Evolutionary conservation across 2,329 filamentous ascomycete genomes (phyloP).

Genomic region (Colletotrichum sp.): DNA sequence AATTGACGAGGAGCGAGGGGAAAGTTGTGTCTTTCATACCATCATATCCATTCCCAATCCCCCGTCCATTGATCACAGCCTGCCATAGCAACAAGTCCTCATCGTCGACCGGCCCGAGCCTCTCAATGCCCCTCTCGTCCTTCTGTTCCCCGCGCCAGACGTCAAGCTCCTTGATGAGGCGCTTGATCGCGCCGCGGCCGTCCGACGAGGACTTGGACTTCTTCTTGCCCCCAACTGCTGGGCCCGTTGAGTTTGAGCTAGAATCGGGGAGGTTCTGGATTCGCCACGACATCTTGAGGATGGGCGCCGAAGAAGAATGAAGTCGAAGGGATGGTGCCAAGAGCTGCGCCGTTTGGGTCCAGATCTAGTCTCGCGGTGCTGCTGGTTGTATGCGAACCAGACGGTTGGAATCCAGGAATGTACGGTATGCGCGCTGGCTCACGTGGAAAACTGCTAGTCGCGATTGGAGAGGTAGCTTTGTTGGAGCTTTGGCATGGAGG

Average conservation of each 20-base stretch:
- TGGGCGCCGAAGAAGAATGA: neutral
- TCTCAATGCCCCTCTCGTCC: slow-evolving; percentile 60
- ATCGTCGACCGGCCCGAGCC: slow-evolving; percentile 59
- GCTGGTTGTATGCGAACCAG: neutral
- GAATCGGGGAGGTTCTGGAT: slow-evolving; percentile 22
- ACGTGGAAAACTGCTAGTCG: neutral
- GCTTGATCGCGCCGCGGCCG: slow-evolving; percentile 51
- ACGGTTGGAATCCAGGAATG: neutral
- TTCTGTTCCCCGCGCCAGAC: slow-evolving; percentile 54
- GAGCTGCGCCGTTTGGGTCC: neutral
- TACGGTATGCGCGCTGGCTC: neutral
- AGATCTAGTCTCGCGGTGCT: neutral
- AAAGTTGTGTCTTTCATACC: slow-evolving; percentile 39
- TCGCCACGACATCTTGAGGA: slow-evolving; percentile 20
- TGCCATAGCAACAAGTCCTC: slow-evolving; percentile 64
- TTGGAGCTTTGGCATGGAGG: neutral
- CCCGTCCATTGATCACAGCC: slow-evolving; percentile 64
- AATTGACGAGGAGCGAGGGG: neutral
- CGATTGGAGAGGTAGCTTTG: neutral
- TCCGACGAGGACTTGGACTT: slow-evolving; percentile 38
- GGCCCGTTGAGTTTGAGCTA: neutral
- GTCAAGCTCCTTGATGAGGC: slow-evolving; percentile 64
- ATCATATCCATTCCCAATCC: slow-evolving; percentile 61
- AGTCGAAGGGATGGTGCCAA: neutral
- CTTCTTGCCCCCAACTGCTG: slow-evolving; percentile 19